Evolutionary conservation across 1,284 basidiomycete species (phyloP), one percentile per base, ranked within the genome.

Genomic region (Spongiforma sp.): DNA sequence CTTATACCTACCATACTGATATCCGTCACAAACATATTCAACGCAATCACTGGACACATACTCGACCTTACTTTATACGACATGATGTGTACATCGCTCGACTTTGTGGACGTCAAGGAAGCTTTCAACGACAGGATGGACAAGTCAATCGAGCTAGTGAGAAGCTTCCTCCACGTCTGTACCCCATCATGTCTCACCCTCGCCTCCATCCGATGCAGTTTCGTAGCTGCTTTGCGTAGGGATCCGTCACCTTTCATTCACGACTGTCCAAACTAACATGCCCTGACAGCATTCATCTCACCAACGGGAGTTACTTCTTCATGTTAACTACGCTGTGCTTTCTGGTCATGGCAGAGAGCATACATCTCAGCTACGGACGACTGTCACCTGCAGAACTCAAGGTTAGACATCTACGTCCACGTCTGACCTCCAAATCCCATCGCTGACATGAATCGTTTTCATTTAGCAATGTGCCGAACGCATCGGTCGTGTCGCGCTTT

Each of bases 81-180:
- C 8, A 68, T 63, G 61, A 64, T 73, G 43, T 50, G 2, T 7
- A 60, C 65, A 7, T 73, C 70, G 4, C n/a, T 5, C 4, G 65
- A 71, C 62, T 73, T 73, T 48, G 60, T 65, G 39, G 71, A 75
- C 14, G 64, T 73, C 62, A 74, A 50, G 33, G n/a, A 17, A 10
- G 59, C 57, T 37, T 55, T 73, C 50, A 65, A 71, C 10, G 57
- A 70, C 12, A 57, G 65, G 2, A 71, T 34, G 4, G 50, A 62
- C n/a, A 69, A 70, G 72, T 71, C 73, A 4, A 73, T 75, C 6
- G 73, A 74, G 7, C 52, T 72, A 0, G 74, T 73, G 12, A 65
- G 72, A n/a, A n/a, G n/a, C n/a, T n/a, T n/a, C 28, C 41, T 7
- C 46, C 15, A 54, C 33, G 33, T 10, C 26, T 28, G 3, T 2